Evolutionary conservation across 352 stramenopile genomes (phyloP).

Genomic region (Phytophthora tentaculata): DNA sequence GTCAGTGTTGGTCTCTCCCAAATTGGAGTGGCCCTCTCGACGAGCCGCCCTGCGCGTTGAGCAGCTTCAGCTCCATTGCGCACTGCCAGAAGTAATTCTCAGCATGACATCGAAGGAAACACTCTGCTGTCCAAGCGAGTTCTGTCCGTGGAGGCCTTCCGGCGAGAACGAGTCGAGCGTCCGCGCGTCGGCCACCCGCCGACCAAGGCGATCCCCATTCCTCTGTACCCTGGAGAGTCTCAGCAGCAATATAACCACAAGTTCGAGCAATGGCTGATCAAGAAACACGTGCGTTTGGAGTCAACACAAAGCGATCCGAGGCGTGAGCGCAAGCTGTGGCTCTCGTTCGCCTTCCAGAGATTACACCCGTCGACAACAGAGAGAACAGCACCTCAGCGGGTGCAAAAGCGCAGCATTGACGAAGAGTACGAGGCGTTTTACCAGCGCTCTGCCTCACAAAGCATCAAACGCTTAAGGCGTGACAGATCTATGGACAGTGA

Average conservation of each 20-base stretch:
- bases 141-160: not conserved
- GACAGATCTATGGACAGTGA: slow-evolving; percentile 11
- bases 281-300: slow-evolving; percentile 11
- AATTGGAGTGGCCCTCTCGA: not conserved
- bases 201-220: slow-evolving; percentile 27
- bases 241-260: slow-evolving; percentile 29
- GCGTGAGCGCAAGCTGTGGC: slow-evolving; percentile 22
- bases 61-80: too few relatives aligned
- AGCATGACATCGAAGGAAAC: not conserved
- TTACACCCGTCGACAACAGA: not conserved
- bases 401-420: slow-evolving; percentile 20
- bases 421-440: slow-evolving; percentile 24
- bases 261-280: slow-evolving; percentile 12
- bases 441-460: slow-evolving; percentile 5
- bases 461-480: slow-evolving; percentile 12
- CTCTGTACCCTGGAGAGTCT: slow-evolving; percentile 38
- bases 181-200: not conserved
- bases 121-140: not conserved
- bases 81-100: too few relatives aligned
- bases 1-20: not conserved
- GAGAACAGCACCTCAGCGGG: not conserved
- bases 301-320: not conserved
- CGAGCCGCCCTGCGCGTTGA: too few relatives aligned
- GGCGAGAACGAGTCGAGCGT: slow-evolving; percentile 1
- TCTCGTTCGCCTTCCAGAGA: slow-evolving; percentile 18